Percentiles rank a stretch among this genome's conserved stretches.
Evolutionary conservation across 176 grass and related monocot species (phyloP).

Genomic region (Chrysopogon serrulatus): DNA sequence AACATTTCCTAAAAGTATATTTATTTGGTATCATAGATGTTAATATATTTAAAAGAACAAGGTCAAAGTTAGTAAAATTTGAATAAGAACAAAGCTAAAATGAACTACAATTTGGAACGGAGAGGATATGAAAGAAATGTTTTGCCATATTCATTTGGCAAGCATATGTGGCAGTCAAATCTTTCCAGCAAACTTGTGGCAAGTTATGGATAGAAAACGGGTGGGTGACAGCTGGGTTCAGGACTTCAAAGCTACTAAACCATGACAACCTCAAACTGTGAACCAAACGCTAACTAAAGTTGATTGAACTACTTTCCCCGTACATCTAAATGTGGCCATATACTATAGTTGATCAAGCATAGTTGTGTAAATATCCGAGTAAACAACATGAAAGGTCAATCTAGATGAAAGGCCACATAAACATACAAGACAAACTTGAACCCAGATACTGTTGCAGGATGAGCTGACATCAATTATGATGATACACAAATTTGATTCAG

Average conservation of each 20-base stretch:
- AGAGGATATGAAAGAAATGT: no score
- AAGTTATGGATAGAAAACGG: neutral
- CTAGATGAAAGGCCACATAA: neutral
- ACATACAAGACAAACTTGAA: neutral
- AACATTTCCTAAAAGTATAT: neutral
- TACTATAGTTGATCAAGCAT: neutral
- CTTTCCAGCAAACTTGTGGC: neutral
- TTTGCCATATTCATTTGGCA: neutral
- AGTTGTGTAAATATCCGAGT: neutral
- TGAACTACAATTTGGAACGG: neutral
- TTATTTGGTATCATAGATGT: neutral
- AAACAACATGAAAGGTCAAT: neutral
- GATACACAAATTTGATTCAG: neutral
- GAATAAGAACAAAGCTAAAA: neutral
- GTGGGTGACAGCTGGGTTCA: neutral
- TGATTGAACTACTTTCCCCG: neutral
- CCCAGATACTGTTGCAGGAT: neutral
- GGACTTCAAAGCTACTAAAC: no score
- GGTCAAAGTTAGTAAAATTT: neutral
- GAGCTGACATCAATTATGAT: neutral
- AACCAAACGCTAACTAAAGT: neutral
- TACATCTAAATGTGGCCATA: neutral
- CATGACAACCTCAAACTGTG: neutral
- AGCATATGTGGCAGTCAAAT: neutral
- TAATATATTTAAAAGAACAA: neutral